Percentiles rank a stretch among this genome's conserved stretches.
Evolutionary conservation across 352 stramenopile species (phyloP).

Genomic region (Phytophthora sojae): DNA sequence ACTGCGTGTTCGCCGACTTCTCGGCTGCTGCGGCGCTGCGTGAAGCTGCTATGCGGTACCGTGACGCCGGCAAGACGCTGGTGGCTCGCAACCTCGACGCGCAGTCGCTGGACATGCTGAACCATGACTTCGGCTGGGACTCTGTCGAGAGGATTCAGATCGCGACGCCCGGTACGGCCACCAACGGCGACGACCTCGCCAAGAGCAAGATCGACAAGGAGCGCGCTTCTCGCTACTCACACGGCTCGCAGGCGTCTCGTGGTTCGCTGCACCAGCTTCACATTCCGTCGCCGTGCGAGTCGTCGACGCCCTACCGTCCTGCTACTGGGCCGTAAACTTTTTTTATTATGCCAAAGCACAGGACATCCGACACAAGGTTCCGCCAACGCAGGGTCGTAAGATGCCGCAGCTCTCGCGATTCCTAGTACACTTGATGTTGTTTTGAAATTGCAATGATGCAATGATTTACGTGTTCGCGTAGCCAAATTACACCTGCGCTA

Average conservation of each 20-base stretch:
- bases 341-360: not conserved
- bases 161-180: conserved; percentile 17
- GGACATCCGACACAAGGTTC: too few relatives aligned
- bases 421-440: too few relatives aligned
- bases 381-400: too few relatives aligned
- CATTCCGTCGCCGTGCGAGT: conserved; percentile 35
- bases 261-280: conserved; percentile 39
- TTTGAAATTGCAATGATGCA: too few relatives aligned
- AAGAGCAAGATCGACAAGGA: conserved; percentile 36
- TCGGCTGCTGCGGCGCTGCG: conserved; percentile 84
- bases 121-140: conserved; percentile 67
- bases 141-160: conserved; percentile 50
- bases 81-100: conserved; percentile 69
- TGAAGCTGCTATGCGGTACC: conserved; percentile 76
- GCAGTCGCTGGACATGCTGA: conserved; percentile 63
- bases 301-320: conserved; percentile 26
- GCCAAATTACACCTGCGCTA: too few relatives aligned
- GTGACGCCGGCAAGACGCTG: conserved; percentile 74
- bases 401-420: too few relatives aligned
- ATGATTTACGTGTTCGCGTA: too few relatives aligned
- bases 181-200: conserved; percentile 28
- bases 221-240: conserved; percentile 28
- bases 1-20: conserved; percentile 86
- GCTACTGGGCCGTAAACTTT: conserved; percentile 23
- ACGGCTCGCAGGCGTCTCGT: conserved; percentile 18